phyloP scores from a whole-genome alignment of 257 asterid genomes.

The Solanum sejunctum region DNA sequence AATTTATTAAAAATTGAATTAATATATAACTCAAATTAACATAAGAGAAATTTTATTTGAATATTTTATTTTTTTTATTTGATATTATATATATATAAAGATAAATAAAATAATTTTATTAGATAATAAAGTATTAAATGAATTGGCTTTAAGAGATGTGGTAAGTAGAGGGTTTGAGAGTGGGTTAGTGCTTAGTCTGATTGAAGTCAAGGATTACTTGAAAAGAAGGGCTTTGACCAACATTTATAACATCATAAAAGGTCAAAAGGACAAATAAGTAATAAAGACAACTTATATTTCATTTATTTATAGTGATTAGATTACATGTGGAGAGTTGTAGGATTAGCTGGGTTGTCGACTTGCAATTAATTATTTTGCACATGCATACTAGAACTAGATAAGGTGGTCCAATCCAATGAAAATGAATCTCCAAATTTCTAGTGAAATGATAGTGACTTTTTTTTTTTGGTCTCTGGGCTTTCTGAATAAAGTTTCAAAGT shows the following conservation, averaged over 20 bases:
- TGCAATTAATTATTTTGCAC: not conserved
- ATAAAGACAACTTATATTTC: not conserved
- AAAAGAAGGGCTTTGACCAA: constrained; percentile 22
- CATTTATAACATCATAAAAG: not conserved
- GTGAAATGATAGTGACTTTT: not conserved
- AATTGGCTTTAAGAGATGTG: not conserved
- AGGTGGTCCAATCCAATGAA: not conserved
- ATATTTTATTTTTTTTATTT: too few species aligned
- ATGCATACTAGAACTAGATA: not conserved
- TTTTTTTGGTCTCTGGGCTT: not conserved
- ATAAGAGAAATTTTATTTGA: too few species aligned
- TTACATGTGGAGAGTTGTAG: not conserved
- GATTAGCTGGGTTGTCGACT: not conserved
- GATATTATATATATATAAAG: too few species aligned
- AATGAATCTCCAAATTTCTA: not conserved
- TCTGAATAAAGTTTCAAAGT: not conserved
- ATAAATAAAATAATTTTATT: too few species aligned
- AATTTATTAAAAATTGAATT: too few species aligned
- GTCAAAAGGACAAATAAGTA: constrained; percentile 6
- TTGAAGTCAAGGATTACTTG: constrained; percentile 8
- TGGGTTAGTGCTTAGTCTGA: not conserved
- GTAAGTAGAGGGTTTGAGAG: not conserved
- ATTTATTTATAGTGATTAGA: not conserved
- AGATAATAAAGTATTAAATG: not conserved
- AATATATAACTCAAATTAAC: too few species aligned